Percentiles rank a stretch among this genome's conserved stretches.
Evolutionary conservation across 2,329 filamentous ascomycete genomes (phyloP).

Genomic region (Orbilia oligospora): DNA sequence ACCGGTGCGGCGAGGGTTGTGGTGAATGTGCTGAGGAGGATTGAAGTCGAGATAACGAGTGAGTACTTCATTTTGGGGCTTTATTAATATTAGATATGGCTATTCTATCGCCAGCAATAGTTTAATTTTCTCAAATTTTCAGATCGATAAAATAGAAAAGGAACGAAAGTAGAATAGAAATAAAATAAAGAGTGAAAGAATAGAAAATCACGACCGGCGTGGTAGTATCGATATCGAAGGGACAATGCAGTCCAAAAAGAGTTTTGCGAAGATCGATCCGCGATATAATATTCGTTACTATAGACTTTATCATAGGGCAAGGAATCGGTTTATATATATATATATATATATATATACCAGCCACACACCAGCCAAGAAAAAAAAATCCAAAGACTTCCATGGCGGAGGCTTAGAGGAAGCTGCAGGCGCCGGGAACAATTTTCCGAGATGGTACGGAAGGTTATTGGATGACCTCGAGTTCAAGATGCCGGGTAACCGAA

Average conservation of each 20-base stretch:
- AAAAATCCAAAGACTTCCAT: neutral
- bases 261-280: neutral
- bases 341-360: neutral
- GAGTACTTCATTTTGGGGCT: slow-evolving; percentile 13
- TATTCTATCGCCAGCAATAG: slow-evolving; percentile 12
- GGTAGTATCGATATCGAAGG: neutral
- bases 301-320: neutral
- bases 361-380: slow-evolving; percentile 1
- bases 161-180: neutral
- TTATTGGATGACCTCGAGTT: neutral
- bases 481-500: slow-evolving; percentile 11
- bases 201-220: slow-evolving; percentile 17
- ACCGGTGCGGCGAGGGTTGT: neutral
- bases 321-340: neutral
- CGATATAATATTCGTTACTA: neutral
- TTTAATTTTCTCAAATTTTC: neutral
- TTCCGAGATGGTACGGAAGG: slow-evolving; percentile 3
- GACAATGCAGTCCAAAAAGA: neutral
- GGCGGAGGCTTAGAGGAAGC: neutral
- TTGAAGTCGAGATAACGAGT: slow-evolving; percentile 5
- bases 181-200: slow-evolving; percentile 8
- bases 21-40: slow-evolving; percentile 1
- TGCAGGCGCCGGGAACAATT: slow-evolving; percentile 18
- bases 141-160: neutral
- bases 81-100: slow-evolving; percentile 1